Percentiles rank a stretch among this genome's conserved stretches.
Conservation (phyloP, 2,329 filamentous ascomycete genomes). For the Tetracladium maxilliforme region DNA sequence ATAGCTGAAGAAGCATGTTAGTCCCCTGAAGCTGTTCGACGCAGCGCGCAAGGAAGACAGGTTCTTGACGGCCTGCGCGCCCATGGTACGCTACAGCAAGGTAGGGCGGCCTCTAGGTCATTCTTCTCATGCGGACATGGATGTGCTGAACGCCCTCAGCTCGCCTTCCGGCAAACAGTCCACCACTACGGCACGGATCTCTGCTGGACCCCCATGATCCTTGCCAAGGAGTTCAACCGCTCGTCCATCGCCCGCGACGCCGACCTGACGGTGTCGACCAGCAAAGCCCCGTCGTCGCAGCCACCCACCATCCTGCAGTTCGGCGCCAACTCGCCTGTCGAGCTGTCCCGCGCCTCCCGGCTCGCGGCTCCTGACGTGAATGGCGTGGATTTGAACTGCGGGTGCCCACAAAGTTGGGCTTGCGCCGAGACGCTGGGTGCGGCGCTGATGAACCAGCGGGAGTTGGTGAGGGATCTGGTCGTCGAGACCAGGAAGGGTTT, state of each 20-base stretch:
- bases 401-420: slow-evolving; percentile 60
- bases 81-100: slow-evolving; percentile 56
- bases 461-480: slow-evolving; percentile 53
- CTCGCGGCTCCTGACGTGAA: slow-evolving; percentile 46
- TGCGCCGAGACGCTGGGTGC: slow-evolving; percentile 54
- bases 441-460: slow-evolving; percentile 50
- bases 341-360: slow-evolving; percentile 46
- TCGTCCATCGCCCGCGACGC: slow-evolving; percentile 41
- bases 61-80: slow-evolving; percentile 43
- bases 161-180: slow-evolving; percentile 55
- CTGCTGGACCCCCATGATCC: slow-evolving; percentile 59
- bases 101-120: slow-evolving; percentile 7
- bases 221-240: slow-evolving; percentile 55
- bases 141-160: slow-evolving; percentile 21
- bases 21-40: slow-evolving; percentile 45
- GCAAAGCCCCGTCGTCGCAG: slow-evolving; percentile 27
- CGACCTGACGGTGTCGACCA: slow-evolving; percentile 48
- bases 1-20: too few species aligned
- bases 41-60: slow-evolving; percentile 32
- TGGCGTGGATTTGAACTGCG: slow-evolving; percentile 59
- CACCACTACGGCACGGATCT: slow-evolving; percentile 50
- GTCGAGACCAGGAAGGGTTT: slow-evolving; percentile 37
- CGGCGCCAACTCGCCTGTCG: slow-evolving; percentile 43
- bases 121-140: not conserved
- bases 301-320: slow-evolving; percentile 54